Percentiles rank a stretch among this genome's conserved stretches.
Conservation (phyloP, 2,329 filamentous ascomycete species). For the Lachnellula occidentalis region DNA sequence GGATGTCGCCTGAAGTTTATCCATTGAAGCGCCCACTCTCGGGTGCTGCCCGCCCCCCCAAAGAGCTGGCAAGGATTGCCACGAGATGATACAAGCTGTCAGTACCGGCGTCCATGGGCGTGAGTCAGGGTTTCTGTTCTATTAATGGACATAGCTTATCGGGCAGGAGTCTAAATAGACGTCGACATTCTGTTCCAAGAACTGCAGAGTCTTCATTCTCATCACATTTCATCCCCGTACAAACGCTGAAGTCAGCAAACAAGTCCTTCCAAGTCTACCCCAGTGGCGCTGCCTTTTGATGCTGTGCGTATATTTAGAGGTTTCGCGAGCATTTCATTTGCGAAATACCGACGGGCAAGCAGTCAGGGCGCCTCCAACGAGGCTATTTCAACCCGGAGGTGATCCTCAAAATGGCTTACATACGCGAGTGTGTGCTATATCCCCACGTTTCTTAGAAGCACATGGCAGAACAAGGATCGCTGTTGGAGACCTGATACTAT, state of each 20-base stretch:
- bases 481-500: too few relatives aligned
- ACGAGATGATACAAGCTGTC: neutral
- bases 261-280: neutral
- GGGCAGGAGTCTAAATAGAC: neutral
- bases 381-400: neutral
- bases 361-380: neutral
- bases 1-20: conserved; percentile 21
- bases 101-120: conserved; percentile 7
- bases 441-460: neutral
- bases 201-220: conserved; percentile 3
- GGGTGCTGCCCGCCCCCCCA: neutral
- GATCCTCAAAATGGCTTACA: conserved; percentile 1
- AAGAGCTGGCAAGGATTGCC: neutral
- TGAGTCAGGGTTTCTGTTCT: neutral
- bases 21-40: conserved; percentile 18
- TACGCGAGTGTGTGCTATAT: neutral
- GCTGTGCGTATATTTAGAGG: neutral
- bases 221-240: conserved; percentile 1
- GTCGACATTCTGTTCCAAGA: neutral
- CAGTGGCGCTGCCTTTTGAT: neutral
- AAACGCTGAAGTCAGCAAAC: neutral
- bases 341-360: neutral
- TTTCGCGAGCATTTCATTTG: neutral
- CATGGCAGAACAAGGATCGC: neutral
- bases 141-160: neutral